A percentile compares a stretch with the other conserved stretches of the same genome.
Evolutionary conservation across 2,329 filamentous ascomycete genomes (phyloP).

Genomic region (Davidsoniella australis): DNA sequence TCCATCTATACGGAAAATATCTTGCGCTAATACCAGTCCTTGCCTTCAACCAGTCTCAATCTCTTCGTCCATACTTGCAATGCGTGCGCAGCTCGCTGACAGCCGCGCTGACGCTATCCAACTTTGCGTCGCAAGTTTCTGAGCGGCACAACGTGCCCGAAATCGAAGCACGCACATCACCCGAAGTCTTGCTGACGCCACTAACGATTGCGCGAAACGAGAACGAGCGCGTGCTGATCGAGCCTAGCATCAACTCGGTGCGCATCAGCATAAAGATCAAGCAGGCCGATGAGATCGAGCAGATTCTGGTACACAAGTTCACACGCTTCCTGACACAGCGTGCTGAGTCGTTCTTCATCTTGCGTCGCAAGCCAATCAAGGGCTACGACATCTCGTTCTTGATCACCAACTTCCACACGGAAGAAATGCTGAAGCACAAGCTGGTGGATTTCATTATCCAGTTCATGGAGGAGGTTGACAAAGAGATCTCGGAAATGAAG

Average conservation of each 20-base stretch:
- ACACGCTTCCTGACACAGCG: conserved; percentile 90
- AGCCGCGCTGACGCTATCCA: conserved; percentile 70
- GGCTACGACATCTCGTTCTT: conserved; percentile 98
- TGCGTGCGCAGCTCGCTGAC: conserved; percentile 90
- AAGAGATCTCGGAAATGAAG: conserved; percentile 99
- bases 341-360: conserved; percentile 92
- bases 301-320: conserved; percentile 97
- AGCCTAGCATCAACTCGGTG: conserved; percentile 92
- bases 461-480: conserved; percentile 99
- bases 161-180: conserved; percentile 81
- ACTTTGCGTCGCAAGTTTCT: conserved; percentile 93
- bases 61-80: conserved; percentile 86
- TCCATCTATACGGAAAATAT: too few species aligned
- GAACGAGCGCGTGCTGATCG: conserved; percentile 89
- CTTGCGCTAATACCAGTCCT: conserved; percentile 7
- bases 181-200: conserved; percentile 84
- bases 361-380: conserved; percentile 86
- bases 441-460: conserved; percentile 97
- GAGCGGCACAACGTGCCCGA: conserved; percentile 98
- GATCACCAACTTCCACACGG: conserved; percentile 97
- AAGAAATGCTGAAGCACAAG: conserved; percentile 98
- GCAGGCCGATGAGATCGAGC: conserved; percentile 96
- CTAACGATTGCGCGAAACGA: conserved; percentile 86
- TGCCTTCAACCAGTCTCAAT: conserved; percentile 56
- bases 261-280: conserved; percentile 98